Base-by-base conservation (phyloP, 1,284 basidiomycete genomes). In the Salmacisia buchloeana region DNA sequence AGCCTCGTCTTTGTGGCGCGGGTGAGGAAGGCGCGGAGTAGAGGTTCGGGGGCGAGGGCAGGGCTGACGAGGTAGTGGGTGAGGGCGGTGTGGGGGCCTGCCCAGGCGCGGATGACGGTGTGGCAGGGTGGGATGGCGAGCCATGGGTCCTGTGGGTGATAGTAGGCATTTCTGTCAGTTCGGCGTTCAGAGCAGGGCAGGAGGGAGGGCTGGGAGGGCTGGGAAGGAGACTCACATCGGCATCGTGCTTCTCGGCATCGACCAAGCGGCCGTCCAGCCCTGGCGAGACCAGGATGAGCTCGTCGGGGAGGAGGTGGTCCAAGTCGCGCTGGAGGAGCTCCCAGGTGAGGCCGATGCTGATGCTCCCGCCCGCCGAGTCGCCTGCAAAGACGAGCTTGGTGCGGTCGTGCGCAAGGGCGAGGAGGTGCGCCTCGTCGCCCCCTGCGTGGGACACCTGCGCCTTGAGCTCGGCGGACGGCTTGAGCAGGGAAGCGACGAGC, bases 31-130 rank as follows among this genome's bases (percentile, higher is more conserved):
- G 13, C 2, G 4, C 3, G 25, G 29, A 54, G 27, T 27, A 54
- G 49, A 7, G 31, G 29, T 9, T 54, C 13, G 12, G 49, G 13
- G 31, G 49, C 49, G 13, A 27, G 31, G 27, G 12, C 49, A 29
- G 49, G 49, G 27, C 49, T 54, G 49, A 54, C 31, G 27, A 54
- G 49, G 49, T 54, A n/a, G 21, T 54, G 49, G 49, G 25, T 33
- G 6, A 54, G 9, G 10, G 49, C 7, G 4, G 27, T 15, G 1
- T 1, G 31, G 25, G 49, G 49, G 27, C 49, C 49, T 33, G 31
- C 18, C 49, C 49, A 54, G 13, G 49, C 49, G 12, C 15, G 18
- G 15, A 31, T 2, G 13, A 54, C 49, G 12, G 49, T 54, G 27
- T 33, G 13, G 31, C 49, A 54, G 27, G 49, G 13, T 12, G 49